These are phyloP conservation scores for Tolypocladium inflatum DNA, from an alignment of 2,329 filamentous ascomycete genomes.

Conservation along the genomic window DNA sequence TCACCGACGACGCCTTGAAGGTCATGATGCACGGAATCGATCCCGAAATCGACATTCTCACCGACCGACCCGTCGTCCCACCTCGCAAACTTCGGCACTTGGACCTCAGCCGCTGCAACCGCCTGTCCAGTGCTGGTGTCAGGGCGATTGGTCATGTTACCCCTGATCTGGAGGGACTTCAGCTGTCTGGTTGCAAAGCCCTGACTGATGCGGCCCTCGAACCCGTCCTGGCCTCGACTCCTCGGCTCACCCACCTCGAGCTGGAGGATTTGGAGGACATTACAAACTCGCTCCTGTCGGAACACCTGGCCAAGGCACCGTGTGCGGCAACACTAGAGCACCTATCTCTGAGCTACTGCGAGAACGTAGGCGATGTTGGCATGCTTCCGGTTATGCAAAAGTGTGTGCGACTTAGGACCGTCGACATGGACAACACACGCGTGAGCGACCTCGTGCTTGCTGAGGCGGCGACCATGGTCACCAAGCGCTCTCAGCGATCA, in stretches of 20 bases:
- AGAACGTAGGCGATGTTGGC: conserved; percentile 71
- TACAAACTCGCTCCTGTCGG: conserved; percentile 62
- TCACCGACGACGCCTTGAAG: conserved; percentile 65
- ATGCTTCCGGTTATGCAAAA: conserved; percentile 74
- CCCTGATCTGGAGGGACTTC: conserved; percentile 72
- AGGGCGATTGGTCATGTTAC: conserved; percentile 62
- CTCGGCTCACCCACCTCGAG: conserved; percentile 75
- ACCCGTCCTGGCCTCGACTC: conserved; percentile 63
- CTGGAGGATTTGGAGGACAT: conserved; percentile 75
- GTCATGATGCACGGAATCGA: conserved; percentile 67
- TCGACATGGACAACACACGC: conserved; percentile 90
- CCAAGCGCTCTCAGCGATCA: conserved; percentile 45
- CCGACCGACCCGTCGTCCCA: conserved; percentile 65
- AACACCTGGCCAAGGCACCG: conserved; percentile 66
- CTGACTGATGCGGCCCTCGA: conserved; percentile 66
- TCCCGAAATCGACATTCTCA: conserved; percentile 73
- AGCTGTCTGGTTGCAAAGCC: conserved; percentile 67
- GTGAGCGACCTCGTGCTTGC: conserved; percentile 78
- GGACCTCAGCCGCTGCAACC: conserved; percentile 70
- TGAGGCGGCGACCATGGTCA: conserved; percentile 76
- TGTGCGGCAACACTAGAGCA: conserved; percentile 66
- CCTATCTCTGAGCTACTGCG: conserved; percentile 84
- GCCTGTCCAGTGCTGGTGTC: conserved; percentile 65
- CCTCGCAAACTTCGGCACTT: conserved; percentile 73
- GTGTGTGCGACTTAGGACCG: conserved; percentile 57